A percentile compares a stretch with the other conserved stretches of the same genome.
Conservation (phyloP, 345 rosid genomes). For the Populus alba region DNA sequence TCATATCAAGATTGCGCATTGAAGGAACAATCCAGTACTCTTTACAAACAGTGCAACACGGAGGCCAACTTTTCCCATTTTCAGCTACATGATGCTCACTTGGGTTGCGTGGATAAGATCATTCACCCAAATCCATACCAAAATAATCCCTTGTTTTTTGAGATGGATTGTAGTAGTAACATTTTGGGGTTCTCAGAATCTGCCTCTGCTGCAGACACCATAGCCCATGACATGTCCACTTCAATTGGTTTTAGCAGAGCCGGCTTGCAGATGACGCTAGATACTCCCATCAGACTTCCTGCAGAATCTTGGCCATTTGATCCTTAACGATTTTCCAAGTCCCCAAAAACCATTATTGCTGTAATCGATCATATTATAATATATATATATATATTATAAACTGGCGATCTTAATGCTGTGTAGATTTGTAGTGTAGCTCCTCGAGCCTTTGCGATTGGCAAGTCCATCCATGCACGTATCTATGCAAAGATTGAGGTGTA, state of each 20-base stretch:
- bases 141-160: conserved; percentile 46
- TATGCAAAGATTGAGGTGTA: neutral
- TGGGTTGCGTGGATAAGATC: conserved; percentile 39
- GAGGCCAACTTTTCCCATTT: conserved; percentile 48
- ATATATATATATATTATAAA: neutral
- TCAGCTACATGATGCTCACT: conserved; percentile 38
- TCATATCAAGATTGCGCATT: conserved; percentile 41
- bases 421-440: neutral
- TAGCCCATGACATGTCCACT: conserved; percentile 36
- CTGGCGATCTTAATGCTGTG: neutral
- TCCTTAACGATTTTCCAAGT: conserved; percentile 18
- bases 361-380: neutral
- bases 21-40: conserved; percentile 38
- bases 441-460: neutral
- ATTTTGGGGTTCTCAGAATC: conserved; percentile 37
- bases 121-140: conserved; percentile 29
- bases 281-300: conserved; percentile 41
- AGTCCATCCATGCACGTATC: neutral
- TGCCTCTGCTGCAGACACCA: conserved; percentile 15
- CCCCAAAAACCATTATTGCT: neutral
- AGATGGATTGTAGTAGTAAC: conserved; percentile 32
- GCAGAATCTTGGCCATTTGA: conserved; percentile 52
- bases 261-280: conserved; percentile 46
- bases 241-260: conserved; percentile 40
- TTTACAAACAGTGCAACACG: conserved; percentile 52